Evolutionary conservation across 177 flowering plant genomes (phyloP).

Genomic region (Vitis hybrid): DNA sequence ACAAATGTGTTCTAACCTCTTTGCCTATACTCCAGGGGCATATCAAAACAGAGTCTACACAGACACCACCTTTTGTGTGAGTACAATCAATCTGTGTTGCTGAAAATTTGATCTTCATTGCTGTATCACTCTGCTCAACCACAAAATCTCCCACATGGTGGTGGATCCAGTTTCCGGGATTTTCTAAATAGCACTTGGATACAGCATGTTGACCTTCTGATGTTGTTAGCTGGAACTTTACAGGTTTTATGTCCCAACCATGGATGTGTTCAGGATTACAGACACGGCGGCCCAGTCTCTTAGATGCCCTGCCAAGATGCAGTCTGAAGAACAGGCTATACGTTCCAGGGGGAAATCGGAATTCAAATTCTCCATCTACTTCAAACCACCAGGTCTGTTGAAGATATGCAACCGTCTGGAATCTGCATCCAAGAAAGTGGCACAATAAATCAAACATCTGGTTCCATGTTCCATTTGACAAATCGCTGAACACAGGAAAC

Average conservation of each 20-base stretch:
- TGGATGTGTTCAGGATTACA: slow-evolving; percentile 43
- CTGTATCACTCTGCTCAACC: slow-evolving; percentile 19
- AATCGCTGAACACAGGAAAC: too few species aligned
- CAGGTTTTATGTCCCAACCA: slow-evolving; percentile 62
- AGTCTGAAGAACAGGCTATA: slow-evolving; percentile 51
- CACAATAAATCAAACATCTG: not conserved
- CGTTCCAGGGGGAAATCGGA: slow-evolving; percentile 45
- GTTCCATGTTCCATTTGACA: not conserved
- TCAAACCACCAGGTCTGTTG: slow-evolving; percentile 69
- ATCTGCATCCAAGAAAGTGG: slow-evolving; percentile 23
- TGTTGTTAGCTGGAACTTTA: slow-evolving; percentile 40
- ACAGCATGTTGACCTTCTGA: slow-evolving; percentile 42
- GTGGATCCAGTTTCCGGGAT: slow-evolving; percentile 42
- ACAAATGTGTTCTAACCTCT: slow-evolving; percentile 3
- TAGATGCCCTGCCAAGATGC: slow-evolving; percentile 37
- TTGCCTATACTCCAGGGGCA: slow-evolving; percentile 29
- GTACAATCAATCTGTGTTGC: slow-evolving; percentile 62
- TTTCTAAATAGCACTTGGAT: slow-evolving; percentile 30
- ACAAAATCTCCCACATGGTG: slow-evolving; percentile 56
- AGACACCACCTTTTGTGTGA: slow-evolving; percentile 60
- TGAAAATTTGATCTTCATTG: slow-evolving; percentile 45
- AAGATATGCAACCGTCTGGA: slow-evolving; percentile 47
- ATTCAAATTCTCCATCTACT: slow-evolving; percentile 48
- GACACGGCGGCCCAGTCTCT: slow-evolving; percentile 42
- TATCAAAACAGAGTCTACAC: slow-evolving; percentile 51